Evolutionary conservation across 257 asterid genomes (phyloP), one percentile per base, ranked within the genome.

Genomic region (Nicotiana otophora): DNA sequence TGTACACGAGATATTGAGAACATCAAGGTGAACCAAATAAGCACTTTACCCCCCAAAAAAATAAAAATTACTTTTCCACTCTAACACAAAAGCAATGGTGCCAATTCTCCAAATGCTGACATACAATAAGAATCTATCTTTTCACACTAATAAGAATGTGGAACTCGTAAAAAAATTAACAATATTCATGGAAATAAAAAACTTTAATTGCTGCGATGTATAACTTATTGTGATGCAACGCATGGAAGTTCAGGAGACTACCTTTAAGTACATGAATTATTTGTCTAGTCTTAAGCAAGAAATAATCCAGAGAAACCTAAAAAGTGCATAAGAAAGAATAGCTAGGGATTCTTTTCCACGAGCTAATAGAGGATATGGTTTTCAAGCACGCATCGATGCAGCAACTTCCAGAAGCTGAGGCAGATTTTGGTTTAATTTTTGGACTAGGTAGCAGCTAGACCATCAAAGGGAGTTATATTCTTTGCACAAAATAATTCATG

Each of bases 391-490:
- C 33, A 70, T 42, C 23, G 36, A 70, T 46, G 39, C 39, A 46
- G 79, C 60, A 72, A 23, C 61, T 46, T 72, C 60, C 79, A 72
- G 39, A 39, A 72, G 61, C 36, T 72, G 61, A 23, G 79, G 79
- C 79, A 72, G 15, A 72, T 72, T 72, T 48, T 46, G 39, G 20
- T 72, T 72, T 72, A 46, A 72, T 46, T 20, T 42, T 46, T 23
- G 34, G 61, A 72, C 23, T 20, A 46, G 61, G 79, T 46, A 72
- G 26, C 61, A 72, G 58, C 58, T 72, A 72, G 79, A 72, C 39
- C 61, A 42, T 48, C 79, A 46, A 48, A 46, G 79, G 23, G 23
- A 14, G 63, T 23, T 42, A 72, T 23, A 72, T 72, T 72, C 61
- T 72, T 10, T 46, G 79, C 39, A 46, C 61, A 46, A 46, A 7